Percentiles rank a stretch among this genome's conserved stretches.
phyloP scores from a whole-genome alignment of 1,284 basidiomycete genomes.

The Vanrija sp. region DNA sequence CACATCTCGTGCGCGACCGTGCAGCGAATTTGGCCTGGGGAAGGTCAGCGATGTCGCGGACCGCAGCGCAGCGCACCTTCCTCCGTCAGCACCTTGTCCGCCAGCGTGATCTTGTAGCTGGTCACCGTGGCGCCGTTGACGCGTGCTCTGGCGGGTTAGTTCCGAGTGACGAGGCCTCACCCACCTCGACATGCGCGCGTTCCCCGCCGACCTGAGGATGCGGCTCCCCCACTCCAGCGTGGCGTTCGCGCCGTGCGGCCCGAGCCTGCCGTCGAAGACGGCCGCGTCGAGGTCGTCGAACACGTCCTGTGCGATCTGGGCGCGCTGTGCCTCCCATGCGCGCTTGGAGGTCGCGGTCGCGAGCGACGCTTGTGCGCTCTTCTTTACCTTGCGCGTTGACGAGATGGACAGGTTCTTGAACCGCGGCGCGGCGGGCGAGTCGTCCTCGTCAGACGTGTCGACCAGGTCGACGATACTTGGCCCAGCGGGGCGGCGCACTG shows the following conservation, averaged over 20 bases:
- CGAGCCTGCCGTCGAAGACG: conserved; percentile 39
- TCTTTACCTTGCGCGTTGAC: neutral
- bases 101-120: conserved; percentile 27
- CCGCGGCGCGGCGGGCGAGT: neutral
- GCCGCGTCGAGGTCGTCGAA: conserved; percentile 40
- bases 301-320: conserved; percentile 29
- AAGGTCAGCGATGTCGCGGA: neutral
- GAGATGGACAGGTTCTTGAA: conserved; percentile 2
- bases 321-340: conserved; percentile 28
- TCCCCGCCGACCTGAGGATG: conserved; percentile 44
- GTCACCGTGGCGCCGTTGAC: conserved; percentile 1
- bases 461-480: conserved; percentile 2
- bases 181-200: conserved; percentile 24
- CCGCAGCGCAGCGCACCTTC: conserved; percentile 18
- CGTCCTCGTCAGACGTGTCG: conserved; percentile 11
- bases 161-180: neutral
- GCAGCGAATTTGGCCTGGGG: conserved; percentile 35
- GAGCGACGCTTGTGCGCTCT: neutral
- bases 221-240: conserved; percentile 41
- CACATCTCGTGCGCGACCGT: conserved; percentile 50
- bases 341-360: conserved; percentile 10
- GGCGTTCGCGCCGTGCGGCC: conserved; percentile 20
- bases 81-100: conserved; percentile 37
- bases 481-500: too few species aligned
- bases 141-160: neutral